phyloP scores from a whole-genome alignment of 495 filamentous ascomycete species.

The Trichoderma parareesei region DNA sequence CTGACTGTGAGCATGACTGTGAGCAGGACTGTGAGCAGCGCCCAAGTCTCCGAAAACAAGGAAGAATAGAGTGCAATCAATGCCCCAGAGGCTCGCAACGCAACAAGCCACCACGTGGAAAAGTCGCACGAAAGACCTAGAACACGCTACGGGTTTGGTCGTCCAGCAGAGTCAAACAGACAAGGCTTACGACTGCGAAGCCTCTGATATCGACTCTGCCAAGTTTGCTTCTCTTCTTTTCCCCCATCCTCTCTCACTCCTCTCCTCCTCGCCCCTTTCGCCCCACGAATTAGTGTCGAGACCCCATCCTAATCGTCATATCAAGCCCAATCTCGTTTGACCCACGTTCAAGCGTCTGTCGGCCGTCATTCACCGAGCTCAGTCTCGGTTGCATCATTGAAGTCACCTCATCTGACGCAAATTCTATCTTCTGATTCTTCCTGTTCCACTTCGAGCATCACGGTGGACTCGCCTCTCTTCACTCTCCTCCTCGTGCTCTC shows the following conservation, averaged over 20 bases:
- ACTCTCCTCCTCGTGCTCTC: neutral
- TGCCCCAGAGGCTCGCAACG: neutral
- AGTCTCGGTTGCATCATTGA: neutral
- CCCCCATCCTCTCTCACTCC: neutral
- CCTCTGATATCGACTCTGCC: neutral
- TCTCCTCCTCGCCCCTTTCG: neutral
- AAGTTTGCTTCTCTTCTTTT: neutral
- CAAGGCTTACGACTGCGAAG: too few relatives aligned
- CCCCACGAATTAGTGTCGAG: slow-evolving; percentile 1
- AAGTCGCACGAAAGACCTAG: neutral
- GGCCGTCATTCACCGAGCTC: slow-evolving; percentile 2
- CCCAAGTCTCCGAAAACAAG: neutral
- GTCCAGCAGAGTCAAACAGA: too few relatives aligned
- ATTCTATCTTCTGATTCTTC: neutral
- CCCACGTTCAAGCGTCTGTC: neutral
- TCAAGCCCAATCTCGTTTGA: neutral
- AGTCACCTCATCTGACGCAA: slow-evolving; percentile 8
- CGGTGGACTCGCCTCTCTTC: neutral
- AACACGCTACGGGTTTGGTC: neutral
- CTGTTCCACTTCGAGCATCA: neutral
- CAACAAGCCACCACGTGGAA: slow-evolving; percentile 2
- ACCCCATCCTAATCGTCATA: slow-evolving; percentile 2
- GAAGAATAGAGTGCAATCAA: neutral
- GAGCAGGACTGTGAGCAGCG: too few relatives aligned
- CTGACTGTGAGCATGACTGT: too few relatives aligned